phyloP scores from a whole-genome alignment of 2,329 filamentous ascomycete genomes.

The Hymenoscyphus salicellus region DNA sequence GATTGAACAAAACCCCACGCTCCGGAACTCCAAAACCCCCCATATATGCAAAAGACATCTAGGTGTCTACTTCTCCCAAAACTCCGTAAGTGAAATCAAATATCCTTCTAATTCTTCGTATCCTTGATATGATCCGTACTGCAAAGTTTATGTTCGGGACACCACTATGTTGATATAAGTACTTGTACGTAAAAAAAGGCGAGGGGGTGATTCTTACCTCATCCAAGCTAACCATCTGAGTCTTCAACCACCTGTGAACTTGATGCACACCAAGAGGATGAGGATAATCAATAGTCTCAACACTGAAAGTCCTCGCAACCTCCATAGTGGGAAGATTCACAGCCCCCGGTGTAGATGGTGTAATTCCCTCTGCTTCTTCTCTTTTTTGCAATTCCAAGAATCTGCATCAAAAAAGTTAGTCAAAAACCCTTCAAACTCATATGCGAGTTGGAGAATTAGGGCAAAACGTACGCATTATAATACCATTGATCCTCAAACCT shows the following conservation, averaged over 20 bases:
- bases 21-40: neutral
- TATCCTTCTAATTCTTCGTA: neutral
- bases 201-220: conserved; percentile 6
- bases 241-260: conserved; percentile 30
- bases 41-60: neutral
- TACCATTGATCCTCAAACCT: conserved; percentile 35
- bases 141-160: conserved; percentile 30
- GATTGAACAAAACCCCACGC: neutral
- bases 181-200: neutral
- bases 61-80: neutral
- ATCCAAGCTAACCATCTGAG: conserved; percentile 22
- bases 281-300: conserved; percentile 34
- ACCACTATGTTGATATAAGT: conserved; percentile 17
- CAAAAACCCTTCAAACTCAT: neutral
- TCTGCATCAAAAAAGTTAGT: conserved; percentile 13
- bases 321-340: conserved; percentile 32
- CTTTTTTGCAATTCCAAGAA: conserved; percentile 24
- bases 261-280: conserved; percentile 35
- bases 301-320: conserved; percentile 33
- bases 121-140: neutral
- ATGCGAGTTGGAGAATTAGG: neutral
- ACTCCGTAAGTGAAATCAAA: neutral
- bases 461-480: conserved; percentile 27
- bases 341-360: conserved; percentile 23
- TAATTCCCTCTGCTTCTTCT: conserved; percentile 23